Conservation (phyloP, 2,329 filamentous ascomycete genomes). For the Phialocephala sp. region DNA sequence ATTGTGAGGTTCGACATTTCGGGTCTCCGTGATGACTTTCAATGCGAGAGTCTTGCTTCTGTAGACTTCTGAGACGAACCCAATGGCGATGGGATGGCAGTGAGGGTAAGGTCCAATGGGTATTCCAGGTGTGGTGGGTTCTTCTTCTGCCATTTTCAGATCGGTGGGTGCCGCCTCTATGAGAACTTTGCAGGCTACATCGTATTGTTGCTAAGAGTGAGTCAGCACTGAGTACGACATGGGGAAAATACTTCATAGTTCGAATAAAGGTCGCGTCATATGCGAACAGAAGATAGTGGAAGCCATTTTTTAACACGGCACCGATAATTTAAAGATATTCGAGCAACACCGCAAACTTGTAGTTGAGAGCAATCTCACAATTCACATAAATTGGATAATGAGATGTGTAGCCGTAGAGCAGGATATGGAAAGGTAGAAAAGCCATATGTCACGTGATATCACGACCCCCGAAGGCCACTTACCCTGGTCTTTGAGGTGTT, state of each 20-base stretch:
- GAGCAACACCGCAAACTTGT: not conserved
- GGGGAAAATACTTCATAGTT: too few species aligned
- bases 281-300: not conserved
- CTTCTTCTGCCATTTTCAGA: conserved; percentile 12
- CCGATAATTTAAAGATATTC: too few species aligned
- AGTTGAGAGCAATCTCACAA: not conserved
- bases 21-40: conserved; percentile 81
- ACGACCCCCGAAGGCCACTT: conserved; percentile 38
- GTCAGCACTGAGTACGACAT: not conserved
- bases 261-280: too few species aligned
- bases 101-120: conserved; percentile 59
- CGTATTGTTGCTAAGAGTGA: conserved; percentile 62
- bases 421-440: not conserved
- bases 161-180: conserved; percentile 15
- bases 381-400: not conserved
- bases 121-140: conserved; percentile 34
- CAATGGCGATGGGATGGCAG: conserved; percentile 64
- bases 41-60: conserved; percentile 69
- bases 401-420: not conserved
- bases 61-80: conserved; percentile 85
- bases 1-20: conserved; percentile 80
- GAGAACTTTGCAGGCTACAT: conserved; percentile 47
- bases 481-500: conserved; percentile 63
- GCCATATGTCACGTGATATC: conserved; percentile 13
- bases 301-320: too few species aligned